phyloP scores from a whole-genome alignment of 768 basidiomycete species.

The Naganishia kalamii region DNA sequence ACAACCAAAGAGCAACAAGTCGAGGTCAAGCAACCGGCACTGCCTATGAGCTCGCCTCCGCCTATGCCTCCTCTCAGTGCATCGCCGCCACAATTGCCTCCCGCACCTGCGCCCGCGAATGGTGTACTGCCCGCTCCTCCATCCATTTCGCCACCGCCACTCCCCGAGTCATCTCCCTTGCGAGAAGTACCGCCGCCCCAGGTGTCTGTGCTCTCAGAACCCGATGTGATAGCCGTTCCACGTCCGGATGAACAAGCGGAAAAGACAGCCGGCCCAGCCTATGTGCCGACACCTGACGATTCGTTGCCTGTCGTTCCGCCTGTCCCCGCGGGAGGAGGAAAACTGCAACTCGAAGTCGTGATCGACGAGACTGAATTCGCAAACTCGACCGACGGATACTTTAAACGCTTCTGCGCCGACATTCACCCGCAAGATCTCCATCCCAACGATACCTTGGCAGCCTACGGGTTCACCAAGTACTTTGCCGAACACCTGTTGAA shows the following conservation, averaged over 20 bases:
- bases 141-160: neutral
- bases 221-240: too few species aligned
- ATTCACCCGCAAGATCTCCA: neutral
- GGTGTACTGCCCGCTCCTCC: neutral
- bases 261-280: neutral
- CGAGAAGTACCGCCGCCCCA: neutral
- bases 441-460: neutral
- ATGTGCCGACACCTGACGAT: neutral
- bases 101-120: neutral
- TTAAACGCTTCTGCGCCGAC: neutral
- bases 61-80: neutral
- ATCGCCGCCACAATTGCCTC: neutral
- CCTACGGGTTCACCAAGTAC: slow-evolving; percentile 5
- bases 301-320: neutral
- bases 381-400: slow-evolving; percentile 6
- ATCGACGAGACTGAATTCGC: slow-evolving; percentile 5
- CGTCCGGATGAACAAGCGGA: too few species aligned
- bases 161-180: neutral
- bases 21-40: neutral
- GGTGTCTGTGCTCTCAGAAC: neutral
- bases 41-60: neutral
- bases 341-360: neutral
- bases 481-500: neutral
- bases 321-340: neutral
- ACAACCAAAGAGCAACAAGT: neutral